These are phyloP conservation scores for Verticillium tricorpus DNA, from an alignment of 2,329 filamentous ascomycete species.

Conservation along the genomic window DNA sequence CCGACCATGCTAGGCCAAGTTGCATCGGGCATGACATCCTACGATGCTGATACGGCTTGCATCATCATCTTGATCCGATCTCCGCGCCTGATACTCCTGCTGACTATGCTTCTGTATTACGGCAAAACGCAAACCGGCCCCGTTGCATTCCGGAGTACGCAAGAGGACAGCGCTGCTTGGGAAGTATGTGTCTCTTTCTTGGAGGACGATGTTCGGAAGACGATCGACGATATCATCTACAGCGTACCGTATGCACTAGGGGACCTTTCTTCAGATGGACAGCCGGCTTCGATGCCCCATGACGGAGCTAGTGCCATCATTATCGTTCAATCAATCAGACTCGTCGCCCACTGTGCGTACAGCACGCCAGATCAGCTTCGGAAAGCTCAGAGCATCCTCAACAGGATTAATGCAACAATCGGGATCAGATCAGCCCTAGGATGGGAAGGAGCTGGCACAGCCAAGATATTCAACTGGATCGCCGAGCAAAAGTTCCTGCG, in stretches of 20 bases:
- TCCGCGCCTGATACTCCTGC: conserved; percentile 22
- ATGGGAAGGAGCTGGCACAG: conserved; percentile 4
- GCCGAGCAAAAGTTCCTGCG: conserved; percentile 8
- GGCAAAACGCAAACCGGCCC: conserved; percentile 7
- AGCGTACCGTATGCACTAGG: conserved; percentile 26
- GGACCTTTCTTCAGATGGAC: conserved; percentile 19
- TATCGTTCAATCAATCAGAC: conserved; percentile 24
- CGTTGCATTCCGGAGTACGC: background rate
- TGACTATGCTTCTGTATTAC: conserved; percentile 22
- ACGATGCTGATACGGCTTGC: conserved; percentile 26
- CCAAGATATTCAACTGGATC: conserved; percentile 6
- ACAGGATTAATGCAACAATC: conserved; percentile 21
- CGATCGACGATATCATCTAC: conserved; percentile 25
- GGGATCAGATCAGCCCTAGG: conserved; percentile 22
- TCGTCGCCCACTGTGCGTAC: conserved; percentile 24
- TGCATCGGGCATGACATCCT: conserved; percentile 13
- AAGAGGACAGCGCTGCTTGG: conserved; percentile 5
- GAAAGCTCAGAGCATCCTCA: conserved; percentile 16
- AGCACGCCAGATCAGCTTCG: conserved; percentile 17
- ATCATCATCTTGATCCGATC: conserved; percentile 26
- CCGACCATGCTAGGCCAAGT: conserved; percentile 23
- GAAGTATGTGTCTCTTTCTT: conserved; percentile 12
- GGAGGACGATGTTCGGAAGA: conserved; percentile 17
- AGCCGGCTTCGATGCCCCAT: conserved; percentile 16
- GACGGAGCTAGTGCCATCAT: conserved; percentile 26